phyloP scores from a whole-genome alignment of 768 basidiomycete genomes.

The Crassisporium funariophilum region DNA sequence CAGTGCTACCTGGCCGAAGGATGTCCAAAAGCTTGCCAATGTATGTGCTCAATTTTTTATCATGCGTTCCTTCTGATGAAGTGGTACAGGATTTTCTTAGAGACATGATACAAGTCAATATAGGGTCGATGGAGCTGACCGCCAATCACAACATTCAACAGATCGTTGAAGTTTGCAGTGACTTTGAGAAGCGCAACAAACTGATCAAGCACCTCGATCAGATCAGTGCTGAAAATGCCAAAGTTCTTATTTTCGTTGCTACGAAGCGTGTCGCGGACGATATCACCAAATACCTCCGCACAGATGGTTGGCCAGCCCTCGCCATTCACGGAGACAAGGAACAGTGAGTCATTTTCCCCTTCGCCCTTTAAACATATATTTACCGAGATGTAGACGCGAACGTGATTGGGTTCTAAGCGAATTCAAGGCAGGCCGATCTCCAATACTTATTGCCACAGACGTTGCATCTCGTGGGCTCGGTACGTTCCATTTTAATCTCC shows the following conservation, averaged over 20 bases:
- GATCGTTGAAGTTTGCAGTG: constrained; percentile 94
- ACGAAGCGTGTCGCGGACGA: constrained; percentile 99
- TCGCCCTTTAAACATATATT: neutral
- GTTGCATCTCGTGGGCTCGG: constrained; percentile 99
- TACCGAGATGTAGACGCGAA: constrained; percentile 64
- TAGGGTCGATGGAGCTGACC: constrained; percentile 97
- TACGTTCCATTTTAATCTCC: constrained; percentile 59
- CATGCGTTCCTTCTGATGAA: neutral
- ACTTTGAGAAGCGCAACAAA: constrained; percentile 96
- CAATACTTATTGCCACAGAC: constrained; percentile 98
- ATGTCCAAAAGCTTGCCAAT: constrained; percentile 95
- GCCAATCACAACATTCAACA: constrained; percentile 98
- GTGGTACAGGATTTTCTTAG: constrained; percentile 80
- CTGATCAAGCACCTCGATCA: constrained; percentile 96
- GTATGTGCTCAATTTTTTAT: constrained; percentile 39
- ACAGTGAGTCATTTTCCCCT: constrained; percentile 60
- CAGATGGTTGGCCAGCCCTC: constrained; percentile 99
- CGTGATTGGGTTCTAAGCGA: constrained; percentile 99
- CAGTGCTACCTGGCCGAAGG: constrained; percentile 99
- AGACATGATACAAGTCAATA: constrained; percentile 98
- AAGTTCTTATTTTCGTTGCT: constrained; percentile 97
- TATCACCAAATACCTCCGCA: constrained; percentile 94
- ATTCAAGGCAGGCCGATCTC: constrained; percentile 97
- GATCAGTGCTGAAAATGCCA: constrained; percentile 95
- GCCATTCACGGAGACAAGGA: constrained; percentile 99